Conservation (phyloP, 2,329 filamentous ascomycete species). For the Alternaria dauci region DNA sequence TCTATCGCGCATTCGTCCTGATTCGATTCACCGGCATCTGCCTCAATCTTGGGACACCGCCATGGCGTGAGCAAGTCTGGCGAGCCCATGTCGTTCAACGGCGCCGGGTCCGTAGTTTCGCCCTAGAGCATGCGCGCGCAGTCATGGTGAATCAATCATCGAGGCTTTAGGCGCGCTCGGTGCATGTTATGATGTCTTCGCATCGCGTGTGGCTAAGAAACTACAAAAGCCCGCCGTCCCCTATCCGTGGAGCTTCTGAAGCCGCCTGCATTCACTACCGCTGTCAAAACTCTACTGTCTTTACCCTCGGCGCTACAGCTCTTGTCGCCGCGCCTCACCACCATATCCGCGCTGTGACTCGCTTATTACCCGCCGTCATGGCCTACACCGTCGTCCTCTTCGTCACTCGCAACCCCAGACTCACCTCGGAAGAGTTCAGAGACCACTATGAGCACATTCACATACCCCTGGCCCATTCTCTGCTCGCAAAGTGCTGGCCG, state of each 20-base stretch:
- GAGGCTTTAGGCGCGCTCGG: constrained; percentile 10
- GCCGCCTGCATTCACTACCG: constrained; percentile 3
- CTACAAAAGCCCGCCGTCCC: constrained; percentile 19
- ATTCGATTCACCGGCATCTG: not conserved
- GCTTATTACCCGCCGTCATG: constrained; percentile 22
- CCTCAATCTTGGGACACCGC: not conserved
- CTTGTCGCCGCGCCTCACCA: not conserved
- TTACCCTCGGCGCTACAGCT: not conserved
- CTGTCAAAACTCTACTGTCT: constrained; percentile 18
- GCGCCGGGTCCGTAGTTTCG: constrained; percentile 13
- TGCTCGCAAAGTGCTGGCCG: constrained; percentile 32
- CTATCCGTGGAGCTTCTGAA: constrained; percentile 23
- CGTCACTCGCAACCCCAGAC: constrained; percentile 31
- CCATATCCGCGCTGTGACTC: not conserved
- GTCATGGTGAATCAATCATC: constrained; percentile 7
- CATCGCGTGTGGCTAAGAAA: not conserved
- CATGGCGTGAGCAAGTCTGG: constrained; percentile 7
- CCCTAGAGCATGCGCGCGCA: constrained; percentile 19
- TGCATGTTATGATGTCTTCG: constrained; percentile 3
- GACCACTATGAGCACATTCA: constrained; percentile 40
- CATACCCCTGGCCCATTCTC: constrained; percentile 34
- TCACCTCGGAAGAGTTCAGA: constrained; percentile 38
- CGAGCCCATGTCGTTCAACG: constrained; percentile 17
- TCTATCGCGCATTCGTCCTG: not conserved
- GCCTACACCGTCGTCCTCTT: constrained; percentile 38